Conservation (phyloP, 2,329 filamentous ascomycete species). For the Alternaria consortialis region DNA sequence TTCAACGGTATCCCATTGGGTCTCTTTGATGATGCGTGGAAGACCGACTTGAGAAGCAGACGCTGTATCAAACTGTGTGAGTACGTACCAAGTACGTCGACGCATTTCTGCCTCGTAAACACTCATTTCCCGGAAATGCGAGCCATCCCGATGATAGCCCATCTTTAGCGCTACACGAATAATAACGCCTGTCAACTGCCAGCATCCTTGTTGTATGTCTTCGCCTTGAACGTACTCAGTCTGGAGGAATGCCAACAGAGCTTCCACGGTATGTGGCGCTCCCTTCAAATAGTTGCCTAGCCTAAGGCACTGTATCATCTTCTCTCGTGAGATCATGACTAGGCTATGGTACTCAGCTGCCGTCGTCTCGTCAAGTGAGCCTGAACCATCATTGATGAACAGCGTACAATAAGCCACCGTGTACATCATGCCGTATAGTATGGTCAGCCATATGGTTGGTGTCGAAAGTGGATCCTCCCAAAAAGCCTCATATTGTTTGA, state of each 20-base stretch:
- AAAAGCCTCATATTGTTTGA: conserved; percentile 1
- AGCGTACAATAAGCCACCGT: not conserved
- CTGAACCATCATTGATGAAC: not conserved
- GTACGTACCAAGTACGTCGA: not conserved
- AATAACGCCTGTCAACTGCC: not conserved
- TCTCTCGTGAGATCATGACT: conserved; percentile 1
- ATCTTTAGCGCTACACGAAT: conserved; percentile 1
- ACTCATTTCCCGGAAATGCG: not conserved
- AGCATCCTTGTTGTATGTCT: not conserved
- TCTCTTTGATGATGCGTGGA: conserved; percentile 1
- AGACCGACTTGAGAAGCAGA: conserved; percentile 1
- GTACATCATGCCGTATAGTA: conserved; percentile 1
- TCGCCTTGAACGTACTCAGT: not conserved
- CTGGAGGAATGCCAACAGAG: not conserved
- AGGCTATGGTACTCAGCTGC: not conserved
- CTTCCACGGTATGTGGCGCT: not conserved
- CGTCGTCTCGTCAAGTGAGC: not conserved
- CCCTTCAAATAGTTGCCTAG: conserved; percentile 1
- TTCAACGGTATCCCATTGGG: not conserved
- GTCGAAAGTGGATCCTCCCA: not conserved
- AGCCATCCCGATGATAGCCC: not conserved
- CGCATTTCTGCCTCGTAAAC: conserved; percentile 1
- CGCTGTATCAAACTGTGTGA: not conserved
- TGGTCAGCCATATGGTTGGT: not conserved
- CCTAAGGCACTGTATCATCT: conserved; percentile 1